Percentiles rank a stretch among this genome's conserved stretches.
These are phyloP conservation scores for Gossypium aridum DNA, from an alignment of 441 rosid genomes.

Conservation along the genomic window DNA sequence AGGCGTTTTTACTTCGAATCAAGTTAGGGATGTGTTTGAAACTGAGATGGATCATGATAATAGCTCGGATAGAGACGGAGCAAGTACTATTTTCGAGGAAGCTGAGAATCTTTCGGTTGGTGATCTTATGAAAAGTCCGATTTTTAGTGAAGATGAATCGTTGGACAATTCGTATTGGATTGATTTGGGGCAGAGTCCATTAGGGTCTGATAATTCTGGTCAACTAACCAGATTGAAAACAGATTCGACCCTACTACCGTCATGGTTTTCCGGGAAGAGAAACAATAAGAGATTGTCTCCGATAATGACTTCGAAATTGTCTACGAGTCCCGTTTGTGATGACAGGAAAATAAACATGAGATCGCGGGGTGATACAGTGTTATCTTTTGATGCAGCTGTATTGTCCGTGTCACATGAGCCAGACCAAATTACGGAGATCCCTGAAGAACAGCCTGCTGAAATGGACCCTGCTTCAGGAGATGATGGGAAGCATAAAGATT, in stretches of 20 bases:
- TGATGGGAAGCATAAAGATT: constrained; percentile 12
- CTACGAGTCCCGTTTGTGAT: constrained; percentile 25
- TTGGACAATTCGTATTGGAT: constrained; percentile 44
- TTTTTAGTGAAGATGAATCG: constrained; percentile 42
- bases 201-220: constrained; percentile 41
- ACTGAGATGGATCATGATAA: constrained; percentile 57
- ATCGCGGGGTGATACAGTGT: constrained; percentile 32
- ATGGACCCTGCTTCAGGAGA: constrained; percentile 20
- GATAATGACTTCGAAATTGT: constrained; percentile 28
- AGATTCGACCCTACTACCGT: constrained; percentile 31
- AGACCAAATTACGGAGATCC: constrained; percentile 29
- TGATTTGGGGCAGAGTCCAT: constrained; percentile 56
- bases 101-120: constrained; percentile 39
- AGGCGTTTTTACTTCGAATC: constrained; percentile 57
- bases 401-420: constrained; percentile 48
- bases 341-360: constrained; percentile 21
- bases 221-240: constrained; percentile 37
- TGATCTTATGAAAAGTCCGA: constrained; percentile 45
- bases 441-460: constrained; percentile 30
- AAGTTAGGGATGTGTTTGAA: constrained; percentile 62
- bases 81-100: constrained; percentile 58
- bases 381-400: constrained; percentile 68
- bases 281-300: constrained; percentile 41
- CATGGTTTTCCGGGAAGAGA: constrained; percentile 31
- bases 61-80: constrained; percentile 54